A percentile compares a stretch with the other conserved stretches of the same genome.
Conservation (phyloP, 1,284 basidiomycete species). For the Cutaneotrichosporon dermatis region DNA sequence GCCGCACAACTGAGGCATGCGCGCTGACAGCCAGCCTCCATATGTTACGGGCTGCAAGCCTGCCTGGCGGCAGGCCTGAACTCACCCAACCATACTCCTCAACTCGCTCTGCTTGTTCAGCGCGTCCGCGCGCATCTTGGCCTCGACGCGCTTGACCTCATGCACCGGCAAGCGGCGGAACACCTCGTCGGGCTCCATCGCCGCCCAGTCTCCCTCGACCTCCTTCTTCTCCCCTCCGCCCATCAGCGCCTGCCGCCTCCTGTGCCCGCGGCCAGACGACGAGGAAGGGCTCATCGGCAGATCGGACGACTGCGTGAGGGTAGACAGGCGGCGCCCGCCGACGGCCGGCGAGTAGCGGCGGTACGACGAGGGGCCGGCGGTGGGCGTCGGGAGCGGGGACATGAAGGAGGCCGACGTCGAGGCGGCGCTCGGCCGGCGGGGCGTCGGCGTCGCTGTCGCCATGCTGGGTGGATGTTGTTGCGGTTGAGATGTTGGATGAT, state of each 20-base stretch:
- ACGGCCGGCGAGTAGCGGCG: background rate
- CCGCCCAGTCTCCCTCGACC: slow-evolving; percentile 38
- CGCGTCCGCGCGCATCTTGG: slow-evolving; percentile 71
- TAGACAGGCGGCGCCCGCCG: slow-evolving; percentile 4
- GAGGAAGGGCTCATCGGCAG: background rate
- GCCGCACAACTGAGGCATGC: too few species aligned
- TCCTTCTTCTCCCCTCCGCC: background rate
- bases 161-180: slow-evolving; percentile 67
- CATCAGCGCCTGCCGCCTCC: background rate
- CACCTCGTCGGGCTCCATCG: slow-evolving; percentile 70
- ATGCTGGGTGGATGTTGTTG: background rate
- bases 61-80: slow-evolving; percentile 23
- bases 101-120: slow-evolving; percentile 87
- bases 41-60: too few species aligned
- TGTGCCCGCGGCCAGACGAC: background rate
- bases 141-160: slow-evolving; percentile 69
- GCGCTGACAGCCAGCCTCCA: too few species aligned
- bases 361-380: background rate
- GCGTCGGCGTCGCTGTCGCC: slow-evolving; percentile 1
- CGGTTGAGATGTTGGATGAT: background rate
- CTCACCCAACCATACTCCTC: slow-evolving; percentile 90
- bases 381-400: background rate
- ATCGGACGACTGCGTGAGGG: background rate
- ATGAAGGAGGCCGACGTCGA: background rate
- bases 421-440: background rate